phyloP scores from a whole-genome alignment of 306 rosid species.

The Trifolium dubium region DNA sequence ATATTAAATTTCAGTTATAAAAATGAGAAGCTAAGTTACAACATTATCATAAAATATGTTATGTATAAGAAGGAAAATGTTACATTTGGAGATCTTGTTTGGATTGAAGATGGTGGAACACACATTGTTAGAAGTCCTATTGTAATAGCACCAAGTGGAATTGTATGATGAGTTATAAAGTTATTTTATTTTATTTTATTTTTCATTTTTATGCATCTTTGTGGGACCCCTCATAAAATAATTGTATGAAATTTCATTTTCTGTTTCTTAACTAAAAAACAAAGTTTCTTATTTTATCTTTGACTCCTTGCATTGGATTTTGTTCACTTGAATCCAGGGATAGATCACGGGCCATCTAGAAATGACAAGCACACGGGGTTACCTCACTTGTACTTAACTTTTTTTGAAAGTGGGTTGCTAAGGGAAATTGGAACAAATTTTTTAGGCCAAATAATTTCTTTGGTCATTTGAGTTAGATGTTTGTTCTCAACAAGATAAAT shows the following conservation, averaged over 20 bases:
- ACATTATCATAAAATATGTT: constrained; percentile 11
- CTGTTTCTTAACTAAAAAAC: neutral
- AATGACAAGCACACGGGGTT: constrained; percentile 1
- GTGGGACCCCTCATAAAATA: neutral
- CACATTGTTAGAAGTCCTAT: constrained; percentile 48
- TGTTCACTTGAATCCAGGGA: constrained; percentile 26
- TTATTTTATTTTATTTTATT: neutral
- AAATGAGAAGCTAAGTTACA: constrained; percentile 49
- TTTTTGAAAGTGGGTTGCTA: too few species aligned
- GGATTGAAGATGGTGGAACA: constrained; percentile 41
- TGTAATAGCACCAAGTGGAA: constrained; percentile 43
- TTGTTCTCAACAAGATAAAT: too few species aligned
- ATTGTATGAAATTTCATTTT: neutral
- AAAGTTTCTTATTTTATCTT: neutral
- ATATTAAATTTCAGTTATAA: constrained; percentile 35
- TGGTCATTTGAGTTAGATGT: too few species aligned
- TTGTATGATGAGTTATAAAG: neutral
- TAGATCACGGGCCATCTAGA: constrained; percentile 28
- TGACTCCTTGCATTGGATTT: constrained; percentile 18
- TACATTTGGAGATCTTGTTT: constrained; percentile 42
- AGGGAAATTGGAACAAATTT: too few species aligned
- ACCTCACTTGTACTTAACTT: neutral
- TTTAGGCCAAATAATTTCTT: too few species aligned
- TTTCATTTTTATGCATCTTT: neutral
- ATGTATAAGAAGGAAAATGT: constrained; percentile 13